These are phyloP conservation scores for Hansenula sp. DNA, from an alignment of 1,139 yeast species.

Conservation along the genomic window DNA sequence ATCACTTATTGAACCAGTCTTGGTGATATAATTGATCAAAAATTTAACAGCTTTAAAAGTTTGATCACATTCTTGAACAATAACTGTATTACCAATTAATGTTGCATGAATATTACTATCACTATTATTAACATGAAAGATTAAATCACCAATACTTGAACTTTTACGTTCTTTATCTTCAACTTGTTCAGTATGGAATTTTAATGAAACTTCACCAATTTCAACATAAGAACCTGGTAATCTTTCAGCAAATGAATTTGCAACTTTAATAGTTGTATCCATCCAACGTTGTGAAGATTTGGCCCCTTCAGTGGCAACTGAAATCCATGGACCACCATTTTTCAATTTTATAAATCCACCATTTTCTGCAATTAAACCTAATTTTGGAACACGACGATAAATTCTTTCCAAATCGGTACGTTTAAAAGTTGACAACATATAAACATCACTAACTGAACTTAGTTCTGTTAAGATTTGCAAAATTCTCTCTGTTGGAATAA, in stretches of 20 bases:
- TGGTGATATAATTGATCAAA: conserved; percentile 27
- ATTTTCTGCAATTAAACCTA: conserved; percentile 87
- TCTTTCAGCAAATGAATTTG: conserved; percentile 69
- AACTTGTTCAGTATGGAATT: conserved; percentile 68
- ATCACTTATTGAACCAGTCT: conserved; percentile 16
- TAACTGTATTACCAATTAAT: conserved; percentile 63
- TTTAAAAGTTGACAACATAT: conserved; percentile 63
- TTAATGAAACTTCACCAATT: conserved; percentile 69
- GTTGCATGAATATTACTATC: conserved; percentile 74
- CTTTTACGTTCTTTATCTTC: conserved; percentile 68
- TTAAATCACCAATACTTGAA: conserved; percentile 76
- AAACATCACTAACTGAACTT: conserved; percentile 59
- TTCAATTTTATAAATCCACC: conserved; percentile 66
- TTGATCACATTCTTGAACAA: conserved; percentile 56
- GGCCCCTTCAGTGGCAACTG: conserved; percentile 42
- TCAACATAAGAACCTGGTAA: conserved; percentile 76
- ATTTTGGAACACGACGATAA: conserved; percentile 60
- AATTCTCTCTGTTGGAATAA: conserved; percentile 46
- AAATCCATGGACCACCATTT: conserved; percentile 52
- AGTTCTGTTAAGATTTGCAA: conserved; percentile 46
- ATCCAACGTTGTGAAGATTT: conserved; percentile 53
- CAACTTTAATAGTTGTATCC: conserved; percentile 52
- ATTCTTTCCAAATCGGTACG: conserved; percentile 61
- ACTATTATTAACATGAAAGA: conserved; percentile 77
- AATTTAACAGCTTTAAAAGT: conserved; percentile 51